Evolutionary conservation across 2,329 filamentous ascomycete genomes (phyloP).

Genomic region (Dendryphion nanum): DNA sequence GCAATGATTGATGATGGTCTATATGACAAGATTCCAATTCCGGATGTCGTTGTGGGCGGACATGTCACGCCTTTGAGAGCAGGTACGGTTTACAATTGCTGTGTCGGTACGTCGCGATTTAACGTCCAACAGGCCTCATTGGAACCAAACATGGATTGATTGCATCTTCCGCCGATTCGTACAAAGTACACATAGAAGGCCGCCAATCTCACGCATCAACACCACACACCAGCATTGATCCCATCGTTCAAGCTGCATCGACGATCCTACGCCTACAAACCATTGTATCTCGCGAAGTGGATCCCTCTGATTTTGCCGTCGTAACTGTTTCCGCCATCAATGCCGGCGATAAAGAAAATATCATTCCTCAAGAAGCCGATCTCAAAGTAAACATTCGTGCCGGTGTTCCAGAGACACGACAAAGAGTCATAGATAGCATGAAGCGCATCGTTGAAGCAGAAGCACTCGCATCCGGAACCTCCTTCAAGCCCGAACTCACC

Average conservation of each 20-base stretch:
- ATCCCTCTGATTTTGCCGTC: slow-evolving; percentile 55
- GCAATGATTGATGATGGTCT: slow-evolving; percentile 62
- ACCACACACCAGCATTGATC: slow-evolving; percentile 58
- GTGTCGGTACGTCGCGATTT: too few relatives aligned
- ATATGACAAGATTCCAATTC: slow-evolving; percentile 54
- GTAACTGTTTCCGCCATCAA: slow-evolving; percentile 60
- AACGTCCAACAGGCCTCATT: slow-evolving; percentile 29
- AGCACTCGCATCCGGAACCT: slow-evolving; percentile 47
- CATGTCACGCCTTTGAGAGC: slow-evolving; percentile 53
- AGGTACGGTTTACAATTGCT: too few relatives aligned
- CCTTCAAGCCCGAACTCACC: slow-evolving; percentile 44
- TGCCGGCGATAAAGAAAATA: slow-evolving; percentile 60
- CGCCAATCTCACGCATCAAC: slow-evolving; percentile 58
- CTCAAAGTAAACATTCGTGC: slow-evolving; percentile 57
- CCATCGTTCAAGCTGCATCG: slow-evolving; percentile 57
- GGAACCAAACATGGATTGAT: slow-evolving; percentile 44
- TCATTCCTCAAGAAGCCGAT: slow-evolving; percentile 56
- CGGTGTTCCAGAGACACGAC: slow-evolving; percentile 45
- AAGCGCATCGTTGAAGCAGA: slow-evolving; percentile 57
- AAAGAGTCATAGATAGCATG: slow-evolving; percentile 49
- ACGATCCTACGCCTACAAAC: slow-evolving; percentile 59
- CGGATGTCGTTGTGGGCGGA: slow-evolving; percentile 56
- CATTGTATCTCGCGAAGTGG: slow-evolving; percentile 57
- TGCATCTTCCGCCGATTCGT: slow-evolving; percentile 38
- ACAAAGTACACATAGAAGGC: slow-evolving; percentile 57